These are phyloP conservation scores for Penicillium nucicola DNA, from an alignment of 495 filamentous ascomycete species.

Conservation along the genomic window DNA sequence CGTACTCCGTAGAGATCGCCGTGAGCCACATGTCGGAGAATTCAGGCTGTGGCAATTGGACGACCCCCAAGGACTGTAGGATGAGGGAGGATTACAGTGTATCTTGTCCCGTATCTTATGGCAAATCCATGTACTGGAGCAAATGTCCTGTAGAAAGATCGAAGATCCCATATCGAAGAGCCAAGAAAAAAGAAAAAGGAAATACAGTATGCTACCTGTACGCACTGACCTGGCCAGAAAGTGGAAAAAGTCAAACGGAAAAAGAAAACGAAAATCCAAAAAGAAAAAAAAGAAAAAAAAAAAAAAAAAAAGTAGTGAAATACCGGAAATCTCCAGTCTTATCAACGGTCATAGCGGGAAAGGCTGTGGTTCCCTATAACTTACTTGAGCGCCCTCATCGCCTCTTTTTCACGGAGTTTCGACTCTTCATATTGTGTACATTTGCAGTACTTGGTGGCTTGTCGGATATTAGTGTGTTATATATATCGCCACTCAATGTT, in stretches of 20 bases:
- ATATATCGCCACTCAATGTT: slow-evolving; percentile 9
- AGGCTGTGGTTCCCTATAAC: slow-evolving; percentile 22
- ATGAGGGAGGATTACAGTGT: too few relatives aligned
- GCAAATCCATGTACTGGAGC: too few relatives aligned
- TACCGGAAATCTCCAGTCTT: slow-evolving; percentile 7
- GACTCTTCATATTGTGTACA: background rate
- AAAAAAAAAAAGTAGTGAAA: background rate
- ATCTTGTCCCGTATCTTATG: too few relatives aligned
- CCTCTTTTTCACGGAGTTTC: background rate
- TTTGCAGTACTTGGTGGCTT: too few relatives aligned
- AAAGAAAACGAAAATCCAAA: background rate
- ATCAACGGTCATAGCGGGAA: slow-evolving; percentile 20
- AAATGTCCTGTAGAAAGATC: background rate
- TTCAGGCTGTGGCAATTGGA: slow-evolving; percentile 1
- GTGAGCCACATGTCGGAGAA: slow-evolving; percentile 20
- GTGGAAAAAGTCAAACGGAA: too few relatives aligned
- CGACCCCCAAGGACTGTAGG: too few relatives aligned
- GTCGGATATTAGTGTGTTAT: too few relatives aligned
- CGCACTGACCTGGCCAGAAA: slow-evolving; percentile 10
- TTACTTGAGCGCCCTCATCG: slow-evolving; percentile 18
- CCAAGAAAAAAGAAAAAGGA: slow-evolving; percentile 1
- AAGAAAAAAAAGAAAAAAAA: slow-evolving; percentile 3
- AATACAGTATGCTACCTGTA: background rate
- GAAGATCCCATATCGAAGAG: too few relatives aligned
- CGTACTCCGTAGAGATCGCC: slow-evolving; percentile 2